Evolutionary conservation across 257 asterid species (phyloP).

Genomic region (Fraxinus excelsior): DNA sequence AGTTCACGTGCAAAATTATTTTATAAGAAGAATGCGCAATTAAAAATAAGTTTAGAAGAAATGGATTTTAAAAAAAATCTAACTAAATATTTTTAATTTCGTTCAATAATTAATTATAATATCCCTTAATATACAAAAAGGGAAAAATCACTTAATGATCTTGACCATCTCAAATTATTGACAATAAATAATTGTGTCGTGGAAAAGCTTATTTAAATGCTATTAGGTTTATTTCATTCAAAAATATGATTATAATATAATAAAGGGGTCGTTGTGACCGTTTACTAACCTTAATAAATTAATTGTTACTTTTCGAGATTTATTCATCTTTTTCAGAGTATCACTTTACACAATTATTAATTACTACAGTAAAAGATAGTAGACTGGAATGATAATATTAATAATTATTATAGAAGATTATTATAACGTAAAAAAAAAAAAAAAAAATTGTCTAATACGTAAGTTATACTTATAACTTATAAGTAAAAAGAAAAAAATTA

Average conservation of each 20-base stretch:
- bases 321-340: not conserved
- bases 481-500: no score
- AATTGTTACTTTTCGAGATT: not conserved
- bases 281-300: conserved; percentile 18
- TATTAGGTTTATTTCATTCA: no score
- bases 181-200: conserved; percentile 9
- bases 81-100: not conserved
- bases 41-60: no score
- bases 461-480: no score
- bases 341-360: not conserved
- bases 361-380: not conserved
- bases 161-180: conserved; percentile 10
- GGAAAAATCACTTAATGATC: not conserved
- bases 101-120: not conserved
- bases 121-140: not conserved
- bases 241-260: not conserved
- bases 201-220: not conserved
- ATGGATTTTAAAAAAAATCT: no score
- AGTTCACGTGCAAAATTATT: no score
- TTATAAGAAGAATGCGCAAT: no score
- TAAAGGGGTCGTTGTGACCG: conserved; percentile 19
- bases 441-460: no score
- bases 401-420: no score
- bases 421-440: no score
- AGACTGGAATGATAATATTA: not conserved